Conservation (phyloP, 2,329 filamentous ascomycete genomes). For the Xylariaceae sp. region DNA sequence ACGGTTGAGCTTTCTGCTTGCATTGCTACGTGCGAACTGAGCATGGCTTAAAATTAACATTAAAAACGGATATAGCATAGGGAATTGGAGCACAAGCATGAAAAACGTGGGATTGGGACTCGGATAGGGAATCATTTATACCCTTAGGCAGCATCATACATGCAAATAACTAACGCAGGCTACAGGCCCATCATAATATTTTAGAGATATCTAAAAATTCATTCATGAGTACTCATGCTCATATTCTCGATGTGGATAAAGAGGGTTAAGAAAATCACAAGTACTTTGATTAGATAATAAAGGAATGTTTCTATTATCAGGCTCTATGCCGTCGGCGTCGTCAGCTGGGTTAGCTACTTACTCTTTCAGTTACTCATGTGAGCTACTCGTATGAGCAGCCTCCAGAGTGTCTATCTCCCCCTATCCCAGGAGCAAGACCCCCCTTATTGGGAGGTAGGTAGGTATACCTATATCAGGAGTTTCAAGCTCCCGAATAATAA, state of each 20-base stretch:
- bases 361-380: too few species aligned
- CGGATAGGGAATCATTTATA: conserved; percentile 11
- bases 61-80: conserved; percentile 14
- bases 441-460: too few species aligned
- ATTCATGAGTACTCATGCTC: not conserved
- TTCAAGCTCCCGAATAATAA: too few species aligned
- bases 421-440: too few species aligned
- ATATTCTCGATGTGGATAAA: not conserved
- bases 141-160: conserved; percentile 23
- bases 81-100: conserved; percentile 12
- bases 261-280: too few species aligned
- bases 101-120: not conserved
- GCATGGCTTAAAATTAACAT: conserved; percentile 1
- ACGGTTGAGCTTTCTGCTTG: not conserved
- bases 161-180: conserved; percentile 14
- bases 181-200: conserved; percentile 10
- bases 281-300: too few species aligned
- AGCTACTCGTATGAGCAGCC: too few species aligned
- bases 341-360: too few species aligned
- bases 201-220: conserved; percentile 7
- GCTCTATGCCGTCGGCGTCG: too few species aligned
- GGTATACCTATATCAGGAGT: too few species aligned
- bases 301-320: too few species aligned
- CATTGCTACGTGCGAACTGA: conserved; percentile 9
- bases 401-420: too few species aligned